Percentiles rank a stretch among this genome's conserved stretches.
Evolutionary conservation across 2,329 filamentous ascomycete species (phyloP).

Genomic region (Pezicula radicicola): DNA sequence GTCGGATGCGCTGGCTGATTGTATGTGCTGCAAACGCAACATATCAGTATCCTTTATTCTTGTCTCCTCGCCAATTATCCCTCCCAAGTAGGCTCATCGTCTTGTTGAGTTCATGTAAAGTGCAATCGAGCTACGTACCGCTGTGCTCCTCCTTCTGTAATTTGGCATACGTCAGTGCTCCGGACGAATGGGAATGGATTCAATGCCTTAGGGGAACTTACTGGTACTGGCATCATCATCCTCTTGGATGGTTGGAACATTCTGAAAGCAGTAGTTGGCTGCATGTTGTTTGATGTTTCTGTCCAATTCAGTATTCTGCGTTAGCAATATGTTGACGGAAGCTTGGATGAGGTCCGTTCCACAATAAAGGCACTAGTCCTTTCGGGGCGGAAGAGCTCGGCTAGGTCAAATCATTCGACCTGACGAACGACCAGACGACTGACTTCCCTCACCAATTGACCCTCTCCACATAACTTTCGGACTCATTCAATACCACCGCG

Average conservation of each 20-base stretch:
- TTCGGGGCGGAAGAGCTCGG: neutral
- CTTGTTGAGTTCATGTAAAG: too few species aligned
- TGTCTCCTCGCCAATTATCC: neutral
- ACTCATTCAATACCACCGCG: conserved; percentile 40
- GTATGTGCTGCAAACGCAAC: conserved; percentile 70
- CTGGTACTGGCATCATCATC: conserved; percentile 70
- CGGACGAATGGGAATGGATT: conserved; percentile 5
- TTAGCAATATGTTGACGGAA: conserved; percentile 7
- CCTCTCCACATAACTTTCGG: conserved; percentile 21
- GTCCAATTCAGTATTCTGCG: conserved; percentile 8
- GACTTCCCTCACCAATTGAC: conserved; percentile 28
- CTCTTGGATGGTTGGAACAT: conserved; percentile 65
- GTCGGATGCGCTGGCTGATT: conserved; percentile 90
- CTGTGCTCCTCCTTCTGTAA: conserved; percentile 63
- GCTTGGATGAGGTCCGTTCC: conserved; percentile 3
- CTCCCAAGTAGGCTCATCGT: neutral
- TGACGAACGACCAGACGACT: conserved; percentile 3
- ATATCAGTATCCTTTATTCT: conserved; percentile 14
- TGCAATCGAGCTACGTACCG: conserved; percentile 46
- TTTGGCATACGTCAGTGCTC: conserved; percentile 25
- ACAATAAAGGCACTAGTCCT: neutral
- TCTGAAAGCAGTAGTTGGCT: conserved; percentile 58
- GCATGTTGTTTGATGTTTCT: conserved; percentile 23
- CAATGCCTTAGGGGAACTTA: conserved; percentile 42
- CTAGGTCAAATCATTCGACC: neutral